Conservation (phyloP, 106 monocot species). For the Dioscorea zingiberensis region DNA sequence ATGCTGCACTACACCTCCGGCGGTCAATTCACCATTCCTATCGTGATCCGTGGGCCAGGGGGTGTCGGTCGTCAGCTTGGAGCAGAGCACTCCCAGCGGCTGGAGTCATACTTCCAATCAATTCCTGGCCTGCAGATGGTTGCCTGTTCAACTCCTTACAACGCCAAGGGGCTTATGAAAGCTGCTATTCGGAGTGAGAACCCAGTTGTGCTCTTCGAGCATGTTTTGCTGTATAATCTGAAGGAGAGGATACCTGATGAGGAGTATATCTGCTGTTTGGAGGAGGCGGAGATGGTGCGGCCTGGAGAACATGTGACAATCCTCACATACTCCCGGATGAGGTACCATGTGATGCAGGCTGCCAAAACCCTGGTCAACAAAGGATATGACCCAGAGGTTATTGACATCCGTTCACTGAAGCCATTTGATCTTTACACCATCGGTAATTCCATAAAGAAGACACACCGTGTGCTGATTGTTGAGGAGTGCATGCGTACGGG, state of each 20-base stretch:
- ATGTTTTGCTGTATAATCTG: slow-evolving; percentile 38
- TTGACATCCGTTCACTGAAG: slow-evolving; percentile 89
- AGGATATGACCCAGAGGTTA: slow-evolving; percentile 95
- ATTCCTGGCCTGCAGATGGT: slow-evolving; percentile 67
- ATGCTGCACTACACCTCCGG: slow-evolving; percentile 99
- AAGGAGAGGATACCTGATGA: slow-evolving; percentile 48
- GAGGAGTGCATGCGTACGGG: slow-evolving; percentile 99
- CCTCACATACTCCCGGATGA: slow-evolving; percentile 80
- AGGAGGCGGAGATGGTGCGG: slow-evolving; percentile 92
- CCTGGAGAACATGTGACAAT: slow-evolving; percentile 91
- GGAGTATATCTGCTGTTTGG: slow-evolving; percentile 30
- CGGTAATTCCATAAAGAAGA: slow-evolving; percentile 88
- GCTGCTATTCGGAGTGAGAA: slow-evolving; percentile 47
- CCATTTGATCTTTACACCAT: slow-evolving; percentile 93
- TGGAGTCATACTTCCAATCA: slow-evolving; percentile 98
- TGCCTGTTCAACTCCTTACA: slow-evolving; percentile 45
- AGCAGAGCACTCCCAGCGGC: slow-evolving; percentile 89
- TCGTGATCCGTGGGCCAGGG: slow-evolving; percentile 90
- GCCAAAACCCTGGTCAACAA: slow-evolving; percentile 48
- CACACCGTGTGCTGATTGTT: slow-evolving; percentile 87
- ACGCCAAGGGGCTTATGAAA: slow-evolving; percentile 51
- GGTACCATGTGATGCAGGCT: slow-evolving; percentile 78
- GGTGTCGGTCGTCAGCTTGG: slow-evolving; percentile 95
- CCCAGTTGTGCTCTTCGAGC: slow-evolving; percentile 44
- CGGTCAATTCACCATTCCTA: slow-evolving; percentile 87